Conservation (phyloP, 495 filamentous ascomycete genomes). For the Apodospora peruviana region DNA sequence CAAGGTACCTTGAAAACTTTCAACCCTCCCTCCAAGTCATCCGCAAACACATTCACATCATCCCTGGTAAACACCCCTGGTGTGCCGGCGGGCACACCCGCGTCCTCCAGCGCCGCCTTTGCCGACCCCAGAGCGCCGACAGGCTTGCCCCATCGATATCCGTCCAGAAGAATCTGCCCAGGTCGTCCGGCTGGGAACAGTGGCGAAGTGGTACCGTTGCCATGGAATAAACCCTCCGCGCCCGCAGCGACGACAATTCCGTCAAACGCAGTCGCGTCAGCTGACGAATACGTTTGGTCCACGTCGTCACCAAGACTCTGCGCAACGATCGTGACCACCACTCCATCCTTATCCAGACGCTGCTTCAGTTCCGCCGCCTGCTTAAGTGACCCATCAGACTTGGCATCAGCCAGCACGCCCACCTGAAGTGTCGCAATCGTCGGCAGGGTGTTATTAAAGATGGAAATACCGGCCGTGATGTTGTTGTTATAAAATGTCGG, state of each 20-base stretch:
- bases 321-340: conserved; percentile 57
- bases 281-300: conserved; percentile 63
- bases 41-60: conserved; percentile 33
- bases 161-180: conserved; percentile 58
- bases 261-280: conserved; percentile 69
- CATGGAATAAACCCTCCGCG: conserved; percentile 47
- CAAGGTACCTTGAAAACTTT: conserved; percentile 51
- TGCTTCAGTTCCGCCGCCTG: conserved; percentile 45
- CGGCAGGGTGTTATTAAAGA: conserved; percentile 51
- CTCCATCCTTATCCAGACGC: conserved; percentile 39
- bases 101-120: conserved; percentile 33
- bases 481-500: conserved; percentile 65
- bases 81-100: conserved; percentile 30
- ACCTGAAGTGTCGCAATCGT: conserved; percentile 61
- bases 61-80: conserved; percentile 49
- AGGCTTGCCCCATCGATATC: conserved; percentile 68
- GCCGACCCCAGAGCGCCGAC: conserved; percentile 54
- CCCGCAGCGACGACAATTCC: conserved; percentile 59
- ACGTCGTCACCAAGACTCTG: conserved; percentile 53
- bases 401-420: conserved; percentile 53
- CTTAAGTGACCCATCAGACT: conserved; percentile 29
- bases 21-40: conserved; percentile 52
- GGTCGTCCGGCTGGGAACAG: conserved; percentile 62
- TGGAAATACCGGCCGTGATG: conserved; percentile 56
- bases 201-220: conserved; percentile 28